Evolutionary conservation across 2,329 filamentous ascomycete species (phyloP).

Genomic region (Apiospora sp.): DNA sequence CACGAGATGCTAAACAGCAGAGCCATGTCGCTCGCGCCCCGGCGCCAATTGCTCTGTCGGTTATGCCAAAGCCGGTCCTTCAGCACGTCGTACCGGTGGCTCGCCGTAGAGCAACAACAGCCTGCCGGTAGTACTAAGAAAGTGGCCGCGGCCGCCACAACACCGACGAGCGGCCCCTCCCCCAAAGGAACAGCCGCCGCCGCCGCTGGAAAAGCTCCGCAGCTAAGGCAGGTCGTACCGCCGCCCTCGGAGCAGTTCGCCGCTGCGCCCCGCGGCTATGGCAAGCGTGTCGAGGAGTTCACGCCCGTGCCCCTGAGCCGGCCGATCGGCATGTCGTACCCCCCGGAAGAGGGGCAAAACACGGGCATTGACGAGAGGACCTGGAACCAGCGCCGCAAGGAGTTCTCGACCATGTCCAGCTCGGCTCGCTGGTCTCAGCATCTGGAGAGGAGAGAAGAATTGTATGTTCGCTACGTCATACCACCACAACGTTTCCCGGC

Average conservation of each 20-base stretch:
- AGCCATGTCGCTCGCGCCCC: constrained; percentile 37
- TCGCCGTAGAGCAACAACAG: constrained; percentile 41
- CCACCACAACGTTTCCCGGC: not conserved
- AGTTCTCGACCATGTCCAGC: constrained; percentile 71
- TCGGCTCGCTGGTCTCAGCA: constrained; percentile 74
- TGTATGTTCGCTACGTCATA: constrained; percentile 61
- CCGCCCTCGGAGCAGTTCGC: constrained; percentile 52
- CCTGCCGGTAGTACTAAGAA: constrained; percentile 27
- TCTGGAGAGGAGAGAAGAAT: constrained; percentile 74
- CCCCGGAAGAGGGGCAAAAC: constrained; percentile 82
- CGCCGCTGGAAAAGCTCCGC: constrained; percentile 27
- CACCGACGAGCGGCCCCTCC: constrained; percentile 23
- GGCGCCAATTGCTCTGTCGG: constrained; percentile 52
- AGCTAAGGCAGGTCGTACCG: constrained; percentile 39
- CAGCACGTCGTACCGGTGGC: constrained; percentile 50
- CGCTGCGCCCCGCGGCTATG: constrained; percentile 67
- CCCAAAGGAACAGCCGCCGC: constrained; percentile 27
- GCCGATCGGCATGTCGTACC: constrained; percentile 81
- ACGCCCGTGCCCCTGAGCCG: constrained; percentile 68
- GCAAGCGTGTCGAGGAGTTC: constrained; percentile 62
- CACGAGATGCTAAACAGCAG: not conserved
- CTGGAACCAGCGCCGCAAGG: constrained; percentile 73
- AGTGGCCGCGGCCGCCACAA: constrained; percentile 32
- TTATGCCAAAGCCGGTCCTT: constrained; percentile 62
- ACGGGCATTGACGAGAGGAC: constrained; percentile 76